Evolutionary conservation across 169 alveolate species (phyloP).

Genomic region (Plasmodium coatneyi): DNA sequence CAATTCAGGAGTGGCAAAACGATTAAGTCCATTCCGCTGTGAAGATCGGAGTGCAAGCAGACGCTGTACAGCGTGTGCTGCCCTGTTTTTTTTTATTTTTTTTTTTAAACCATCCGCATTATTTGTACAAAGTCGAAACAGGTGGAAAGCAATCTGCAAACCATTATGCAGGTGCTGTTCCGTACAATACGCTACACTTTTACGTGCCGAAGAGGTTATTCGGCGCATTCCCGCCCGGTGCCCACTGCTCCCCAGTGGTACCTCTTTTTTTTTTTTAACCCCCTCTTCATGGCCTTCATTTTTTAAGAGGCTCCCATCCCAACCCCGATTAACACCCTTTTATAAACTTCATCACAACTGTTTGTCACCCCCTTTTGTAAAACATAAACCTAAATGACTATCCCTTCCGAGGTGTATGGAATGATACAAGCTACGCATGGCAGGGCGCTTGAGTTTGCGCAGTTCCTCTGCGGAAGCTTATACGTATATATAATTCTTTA

Average conservation of each 20-base stretch:
- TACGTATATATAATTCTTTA: constrained; percentile 47
- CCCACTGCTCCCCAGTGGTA: neutral
- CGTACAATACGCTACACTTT: neutral
- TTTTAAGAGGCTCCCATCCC: neutral
- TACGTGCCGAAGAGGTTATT: neutral
- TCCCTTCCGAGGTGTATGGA: neutral
- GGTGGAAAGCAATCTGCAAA: neutral
- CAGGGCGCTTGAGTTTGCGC: neutral
- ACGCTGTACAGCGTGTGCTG: neutral
- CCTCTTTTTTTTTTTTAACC: neutral
- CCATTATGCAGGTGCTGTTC: neutral
- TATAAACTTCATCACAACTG: neutral
- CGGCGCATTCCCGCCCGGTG: neutral
- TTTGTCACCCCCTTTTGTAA: neutral
- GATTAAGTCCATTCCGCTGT: neutral
- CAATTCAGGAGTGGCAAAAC: constrained; percentile 12
- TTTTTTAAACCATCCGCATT: neutral
- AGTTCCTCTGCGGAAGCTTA: neutral
- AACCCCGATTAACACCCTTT: neutral
- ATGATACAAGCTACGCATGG: neutral
- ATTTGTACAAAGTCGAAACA: neutral
- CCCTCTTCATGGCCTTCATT: neutral
- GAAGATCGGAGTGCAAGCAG: neutral
- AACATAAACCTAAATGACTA: neutral
- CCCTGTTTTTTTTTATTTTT: neutral